Base-by-base conservation (phyloP, 495 filamentous ascomycete species). In the Penicillium coprophilum region DNA sequence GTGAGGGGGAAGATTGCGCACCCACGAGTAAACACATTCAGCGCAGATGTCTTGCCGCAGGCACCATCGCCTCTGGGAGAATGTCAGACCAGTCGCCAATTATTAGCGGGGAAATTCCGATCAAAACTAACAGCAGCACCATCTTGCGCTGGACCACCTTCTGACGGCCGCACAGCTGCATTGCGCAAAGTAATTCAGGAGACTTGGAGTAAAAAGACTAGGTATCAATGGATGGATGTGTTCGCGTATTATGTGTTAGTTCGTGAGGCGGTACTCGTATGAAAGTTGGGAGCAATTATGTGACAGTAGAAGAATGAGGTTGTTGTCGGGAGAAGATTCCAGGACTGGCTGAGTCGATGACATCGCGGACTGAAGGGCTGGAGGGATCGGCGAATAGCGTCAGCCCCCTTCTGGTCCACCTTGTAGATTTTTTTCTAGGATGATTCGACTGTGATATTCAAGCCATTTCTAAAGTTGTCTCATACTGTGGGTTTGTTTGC, bases 21-120 rank as follows among this genome's bases (percentile, higher is more conserved):
- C 89, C 94, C 94, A 88, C 94, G 87, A 51, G 94, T 98, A 75
- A 98, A 98, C 60, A 98, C 94, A 72, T 98, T 98, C 72, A 98
- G 73, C 58, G 97, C 78, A 44, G 92, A 97, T 50, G 94, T 98
- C 80, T 98, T 98, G 66, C 94, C 94, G 71, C 90, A 96, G 60
- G 94, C 94, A 80, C 94, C 94, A 73, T 98, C 94, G 62, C 94
- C 94, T 71, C 90, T 95, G 64, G 63, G 45, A 24, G n/a, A 12
- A 23, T 31, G 59, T 72, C 46, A 71, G 56, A 52, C 30, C 58
- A 48, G 27, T 49, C 38, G 19, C 38, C n/a, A 21, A 13, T 13
- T 15, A 31, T 13, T 15, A 46, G 12, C 23, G 12, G 28, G 24
- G 40, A 23, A 30, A 32, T 19, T 46, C 21, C n/a, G 50, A 31